Evolutionary conservation across 257 asterid species (phyloP), one percentile per base, ranked within the genome.

Genomic region (Marsdenia floribunda): DNA sequence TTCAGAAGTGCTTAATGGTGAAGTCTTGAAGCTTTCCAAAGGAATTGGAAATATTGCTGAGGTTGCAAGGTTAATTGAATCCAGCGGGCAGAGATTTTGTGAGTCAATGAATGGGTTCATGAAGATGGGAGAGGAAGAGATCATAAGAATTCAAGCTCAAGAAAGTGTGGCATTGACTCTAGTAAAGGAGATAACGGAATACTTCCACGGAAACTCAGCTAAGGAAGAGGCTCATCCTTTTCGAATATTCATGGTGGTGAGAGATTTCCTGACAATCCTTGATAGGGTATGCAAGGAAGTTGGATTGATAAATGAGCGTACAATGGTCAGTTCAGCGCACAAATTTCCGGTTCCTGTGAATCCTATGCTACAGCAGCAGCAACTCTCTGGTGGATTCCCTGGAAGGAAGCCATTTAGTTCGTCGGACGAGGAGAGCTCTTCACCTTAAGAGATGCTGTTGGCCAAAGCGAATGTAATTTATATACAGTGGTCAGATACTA

Each of bases 271-370:
- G n/a, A 77, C 86, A 2, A 80, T 86, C 68, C 82, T 95, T 66
- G 99, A 92, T 59, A 93, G 96, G 13, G 99, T 92, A 0, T 95
- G 99, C 81, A 90, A 90, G 81, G 99, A 95, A 82, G 97, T 92
- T 16, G 96, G 97, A 76, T 79, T 84, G 91, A 86, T 92, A 68
- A 95, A 95, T 26, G 98, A 95, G 72, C 88, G 91, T 69, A 92
- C 93, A 37, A 81, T 83, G 21, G 86, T 92, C 16, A 88, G 94
- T 70, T 87, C 96, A 0, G 92, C 91, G 10, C 92, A 90, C 73
- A 91, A 78, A 55, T 94, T 92, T 68, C 97, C 99, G 1, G 90
- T 94, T 57, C 97, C 97, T 0, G 94, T 92, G 72, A 94, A 94
- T 73, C 99, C 99, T 5, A 89, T 84, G 86, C 82, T 94, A 50